phyloP scores from a whole-genome alignment of 176 grass and related monocot species.

The Carex myosuroides region DNA sequence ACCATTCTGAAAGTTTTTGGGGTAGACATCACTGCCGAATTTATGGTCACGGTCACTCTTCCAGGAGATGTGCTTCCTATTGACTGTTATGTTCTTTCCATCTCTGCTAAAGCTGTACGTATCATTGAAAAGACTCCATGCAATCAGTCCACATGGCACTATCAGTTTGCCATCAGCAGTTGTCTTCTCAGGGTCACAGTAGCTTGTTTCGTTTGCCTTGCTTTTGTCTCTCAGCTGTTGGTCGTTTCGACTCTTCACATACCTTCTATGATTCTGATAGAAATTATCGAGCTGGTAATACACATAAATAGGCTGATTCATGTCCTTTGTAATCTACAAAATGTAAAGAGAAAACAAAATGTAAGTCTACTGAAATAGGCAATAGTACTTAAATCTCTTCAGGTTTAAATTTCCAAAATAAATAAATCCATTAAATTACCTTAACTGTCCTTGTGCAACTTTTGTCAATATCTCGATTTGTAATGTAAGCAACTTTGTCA shows the following conservation, averaged over 20 bases:
- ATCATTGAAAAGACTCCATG: conserved; percentile 99
- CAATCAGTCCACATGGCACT: conserved; percentile 89
- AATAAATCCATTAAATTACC: conserved; percentile 38
- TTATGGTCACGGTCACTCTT: conserved; percentile 98
- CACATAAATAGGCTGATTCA: conserved; percentile 84
- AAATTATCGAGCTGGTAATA: conserved; percentile 98
- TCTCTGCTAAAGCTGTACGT: conserved; percentile 66
- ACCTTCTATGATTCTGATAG: conserved; percentile 99
- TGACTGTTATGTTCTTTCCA: conserved; percentile 49
- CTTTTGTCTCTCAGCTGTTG: conserved; percentile 41
- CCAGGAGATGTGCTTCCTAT: conserved; percentile 93
- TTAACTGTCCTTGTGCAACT: conserved; percentile 58
- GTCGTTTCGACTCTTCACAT: conserved; percentile 96
- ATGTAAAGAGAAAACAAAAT: background rate
- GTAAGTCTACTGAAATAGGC: background rate
- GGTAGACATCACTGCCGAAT: conserved; percentile 84
- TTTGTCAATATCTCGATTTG: conserved; percentile 39
- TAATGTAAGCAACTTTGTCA: conserved; percentile 74
- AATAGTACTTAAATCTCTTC: background rate
- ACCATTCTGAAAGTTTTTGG: conserved; percentile 90
- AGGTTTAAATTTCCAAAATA: background rate
- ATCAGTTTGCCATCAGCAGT: conserved; percentile 50
- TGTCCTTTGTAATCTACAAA: conserved; percentile 69
- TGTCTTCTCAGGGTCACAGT: conserved; percentile 73
- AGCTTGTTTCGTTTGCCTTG: conserved; percentile 38